phyloP scores from a whole-genome alignment of 352 stramenopile species.

The Elongisporangium senticosum region DNA sequence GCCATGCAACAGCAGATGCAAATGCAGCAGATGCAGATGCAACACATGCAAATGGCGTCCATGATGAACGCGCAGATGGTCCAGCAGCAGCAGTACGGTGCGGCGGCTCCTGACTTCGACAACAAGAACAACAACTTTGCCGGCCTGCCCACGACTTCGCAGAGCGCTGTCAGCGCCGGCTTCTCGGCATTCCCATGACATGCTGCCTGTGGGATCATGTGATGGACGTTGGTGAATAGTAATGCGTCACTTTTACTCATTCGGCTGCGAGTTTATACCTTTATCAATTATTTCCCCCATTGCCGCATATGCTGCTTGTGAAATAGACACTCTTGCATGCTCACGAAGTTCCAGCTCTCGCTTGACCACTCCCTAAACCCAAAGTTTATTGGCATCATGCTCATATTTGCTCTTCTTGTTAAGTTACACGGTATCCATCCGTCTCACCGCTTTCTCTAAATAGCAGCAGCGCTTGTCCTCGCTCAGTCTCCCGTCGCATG shows the following conservation, averaged over 20 bases:
- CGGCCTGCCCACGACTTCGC: not conserved
- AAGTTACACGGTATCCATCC: constrained; percentile 13
- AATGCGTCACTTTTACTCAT: not conserved
- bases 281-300: not conserved
- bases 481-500: constrained; percentile 9
- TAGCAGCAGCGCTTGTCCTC: not conserved
- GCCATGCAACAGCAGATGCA: constrained; percentile 36
- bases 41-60: constrained; percentile 23
- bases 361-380: not conserved
- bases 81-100: constrained; percentile 7
- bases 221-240: not conserved
- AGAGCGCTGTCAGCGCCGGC: not conserved
- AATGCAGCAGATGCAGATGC: constrained; percentile 32
- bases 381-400: not conserved
- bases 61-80: constrained; percentile 44
- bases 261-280: not conserved
- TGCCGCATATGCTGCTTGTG: not conserved
- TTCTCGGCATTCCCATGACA: not conserved
- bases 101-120: not conserved
- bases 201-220: not conserved
- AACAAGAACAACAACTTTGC: not conserved
- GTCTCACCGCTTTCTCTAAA: not conserved
- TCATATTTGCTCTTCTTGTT: constrained; percentile 1
- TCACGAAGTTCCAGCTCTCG: not conserved
- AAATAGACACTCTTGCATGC: not conserved